Conservation (phyloP, 768 basidiomycete genomes). For the Floccularia luteovirens region DNA sequence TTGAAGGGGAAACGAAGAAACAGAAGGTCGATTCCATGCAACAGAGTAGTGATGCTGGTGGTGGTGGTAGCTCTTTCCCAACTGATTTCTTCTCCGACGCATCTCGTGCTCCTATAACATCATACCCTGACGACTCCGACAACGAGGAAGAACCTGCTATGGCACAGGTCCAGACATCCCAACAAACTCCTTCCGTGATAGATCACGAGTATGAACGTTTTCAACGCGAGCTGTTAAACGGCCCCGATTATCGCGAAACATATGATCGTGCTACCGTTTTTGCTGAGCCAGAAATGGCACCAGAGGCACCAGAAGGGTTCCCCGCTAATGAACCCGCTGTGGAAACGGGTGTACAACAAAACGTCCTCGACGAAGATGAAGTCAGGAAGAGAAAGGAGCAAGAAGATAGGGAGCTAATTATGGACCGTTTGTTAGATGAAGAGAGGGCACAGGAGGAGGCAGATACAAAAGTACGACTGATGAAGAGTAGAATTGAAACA, state of each 20-base stretch:
- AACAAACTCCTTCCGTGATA: constrained; percentile 22
- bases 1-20: constrained; percentile 17
- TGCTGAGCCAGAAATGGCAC: constrained; percentile 57
- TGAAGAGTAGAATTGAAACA: constrained; percentile 61
- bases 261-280: constrained; percentile 67
- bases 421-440: constrained; percentile 81
- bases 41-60: constrained; percentile 14
- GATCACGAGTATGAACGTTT: constrained; percentile 74
- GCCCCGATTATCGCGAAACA: constrained; percentile 35
- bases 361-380: constrained; percentile 31
- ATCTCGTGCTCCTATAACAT: constrained; percentile 40
- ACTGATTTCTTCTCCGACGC: constrained; percentile 80
- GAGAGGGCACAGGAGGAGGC: constrained; percentile 86
- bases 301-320: constrained; percentile 41
- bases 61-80: too few species aligned
- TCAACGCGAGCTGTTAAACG: constrained; percentile 49
- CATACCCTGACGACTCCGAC: constrained; percentile 28
- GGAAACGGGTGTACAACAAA: constrained; percentile 16
- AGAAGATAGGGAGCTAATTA: constrained; percentile 77
- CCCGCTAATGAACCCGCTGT: constrained; percentile 20
- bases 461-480: constrained; percentile 58
- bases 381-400: constrained; percentile 43
- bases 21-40: constrained; percentile 19
- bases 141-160: constrained; percentile 17
- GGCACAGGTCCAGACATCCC: neutral